phyloP scores from a whole-genome alignment of 2,329 filamentous ascomycete species.

The Balansia obtecta region DNA sequence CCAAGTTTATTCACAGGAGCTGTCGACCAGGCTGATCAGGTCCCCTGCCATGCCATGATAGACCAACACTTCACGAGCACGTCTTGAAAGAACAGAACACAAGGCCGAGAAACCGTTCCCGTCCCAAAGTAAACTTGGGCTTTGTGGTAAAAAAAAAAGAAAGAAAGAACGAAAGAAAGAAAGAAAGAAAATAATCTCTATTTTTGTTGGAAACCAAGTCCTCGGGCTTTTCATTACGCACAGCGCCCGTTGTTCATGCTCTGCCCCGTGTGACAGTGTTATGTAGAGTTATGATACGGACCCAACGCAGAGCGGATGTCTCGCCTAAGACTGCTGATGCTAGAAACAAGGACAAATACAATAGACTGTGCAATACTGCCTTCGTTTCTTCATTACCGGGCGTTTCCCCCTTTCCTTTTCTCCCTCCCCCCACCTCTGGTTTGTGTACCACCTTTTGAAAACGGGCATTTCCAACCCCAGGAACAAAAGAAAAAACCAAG shows the following conservation, averaged over 20 bases:
- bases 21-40: too few species aligned
- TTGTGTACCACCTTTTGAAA: not conserved
- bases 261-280: not conserved
- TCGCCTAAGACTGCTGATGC: not conserved
- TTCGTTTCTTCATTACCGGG: constrained; percentile 1
- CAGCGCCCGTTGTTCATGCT: not conserved
- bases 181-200: too few species aligned
- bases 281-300: not conserved
- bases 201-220: too few species aligned
- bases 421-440: not conserved
- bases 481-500: too few species aligned
- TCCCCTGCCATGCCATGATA: not conserved
- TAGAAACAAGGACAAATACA: not conserved
- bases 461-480: not conserved
- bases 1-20: too few species aligned
- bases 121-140: too few species aligned
- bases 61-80: too few species aligned
- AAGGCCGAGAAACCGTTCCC: too few species aligned
- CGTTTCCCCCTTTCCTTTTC: not conserved
- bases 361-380: not conserved
- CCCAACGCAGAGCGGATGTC: not conserved
- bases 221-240: not conserved
- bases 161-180: not conserved
- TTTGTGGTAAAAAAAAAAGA: not conserved
- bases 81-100: too few species aligned